Evolutionary conservation across 345 rosid species (phyloP).

Genomic region (Aquilaria malaccensis): DNA sequence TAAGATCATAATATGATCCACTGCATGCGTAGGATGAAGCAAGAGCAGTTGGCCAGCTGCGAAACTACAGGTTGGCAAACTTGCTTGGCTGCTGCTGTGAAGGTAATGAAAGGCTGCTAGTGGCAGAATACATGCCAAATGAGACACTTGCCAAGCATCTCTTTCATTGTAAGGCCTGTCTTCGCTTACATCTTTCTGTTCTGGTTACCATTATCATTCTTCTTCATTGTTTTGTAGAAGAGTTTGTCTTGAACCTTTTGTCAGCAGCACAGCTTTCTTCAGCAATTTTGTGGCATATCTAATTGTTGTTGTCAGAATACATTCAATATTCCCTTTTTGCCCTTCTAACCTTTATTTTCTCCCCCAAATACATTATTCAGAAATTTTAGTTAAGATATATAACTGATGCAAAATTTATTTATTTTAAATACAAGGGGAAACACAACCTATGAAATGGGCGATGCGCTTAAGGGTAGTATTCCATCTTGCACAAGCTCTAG

Average conservation of each 20-base stretch:
- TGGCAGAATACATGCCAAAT: constrained; percentile 83
- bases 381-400: not conserved
- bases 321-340: no score
- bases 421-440: constrained; percentile 50
- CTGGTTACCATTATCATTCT: not conserved
- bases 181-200: constrained; percentile 1
- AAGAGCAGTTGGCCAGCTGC: constrained; percentile 78
- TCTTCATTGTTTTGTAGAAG: not conserved
- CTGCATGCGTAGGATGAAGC: constrained; percentile 65
- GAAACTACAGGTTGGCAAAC: constrained; percentile 68
- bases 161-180: constrained; percentile 64
- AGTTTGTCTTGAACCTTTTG: no score
- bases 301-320: no score
- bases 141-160: constrained; percentile 95
- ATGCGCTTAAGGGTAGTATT: constrained; percentile 90
- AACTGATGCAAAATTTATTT: not conserved
- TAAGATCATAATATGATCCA: no score
- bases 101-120: constrained; percentile 90
- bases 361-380: no score
- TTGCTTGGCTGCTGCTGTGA: constrained; percentile 88
- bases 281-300: no score
- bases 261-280: no score
- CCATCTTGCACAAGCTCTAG: constrained; percentile 91
- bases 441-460: constrained; percentile 95
- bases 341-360: no score